Base-by-base conservation (phyloP, 805 yeast species). In the Wickerhamiella domercqiae region DNA sequence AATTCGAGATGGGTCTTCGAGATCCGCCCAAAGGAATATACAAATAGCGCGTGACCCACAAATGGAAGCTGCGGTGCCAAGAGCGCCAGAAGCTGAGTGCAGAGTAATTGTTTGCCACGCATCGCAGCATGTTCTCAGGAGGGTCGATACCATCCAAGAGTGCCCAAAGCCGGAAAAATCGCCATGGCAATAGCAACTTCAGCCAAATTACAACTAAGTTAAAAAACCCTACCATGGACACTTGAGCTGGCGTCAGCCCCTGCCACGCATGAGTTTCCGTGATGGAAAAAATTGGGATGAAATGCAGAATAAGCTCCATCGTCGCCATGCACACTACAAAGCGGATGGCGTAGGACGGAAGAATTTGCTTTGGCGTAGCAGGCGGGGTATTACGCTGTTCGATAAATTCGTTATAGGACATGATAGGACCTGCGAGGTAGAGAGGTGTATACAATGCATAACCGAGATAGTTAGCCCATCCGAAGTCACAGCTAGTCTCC, bases 1-100 rank as follows among this genome's bases (percentile, higher is more conserved):
- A 74, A 43, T 87, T 84, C 34, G 79, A 47, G 6, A 87, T 59
- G 45, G 96, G 67, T 48, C 75, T 70, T 6, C 59, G 62, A 0
- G 79, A 67, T 0, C 96, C 95, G 7, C 97, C 97, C 42, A 90
- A 60, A 2, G 98, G 98, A 17, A 90, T 67, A 50, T 90, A 90
- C 29, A 90, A 70, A 56, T 90, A 90, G 43, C 94, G 67, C 19
- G 80, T 70, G 24, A 81, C 78, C 93, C 95, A 90, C 47, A 78
- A 70, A 59, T 87, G 86, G 61, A 66, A 90, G 34, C 93, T 78
- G 52, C 97, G 71, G 59, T 90, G 99, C 99, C 99, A 90, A 3
- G 94, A 93, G 53, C 97, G 70, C 99, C 99, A 90, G 56, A 90
- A 90, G n/a, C 90, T 83, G 43, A 82, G 57, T 0, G 95, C 90